A percentile compares a stretch with the other conserved stretches of the same genome.
These are phyloP conservation scores for Rosa lucieae DNA, from an alignment of 306 rosid genomes.

Conservation along the genomic window DNA sequence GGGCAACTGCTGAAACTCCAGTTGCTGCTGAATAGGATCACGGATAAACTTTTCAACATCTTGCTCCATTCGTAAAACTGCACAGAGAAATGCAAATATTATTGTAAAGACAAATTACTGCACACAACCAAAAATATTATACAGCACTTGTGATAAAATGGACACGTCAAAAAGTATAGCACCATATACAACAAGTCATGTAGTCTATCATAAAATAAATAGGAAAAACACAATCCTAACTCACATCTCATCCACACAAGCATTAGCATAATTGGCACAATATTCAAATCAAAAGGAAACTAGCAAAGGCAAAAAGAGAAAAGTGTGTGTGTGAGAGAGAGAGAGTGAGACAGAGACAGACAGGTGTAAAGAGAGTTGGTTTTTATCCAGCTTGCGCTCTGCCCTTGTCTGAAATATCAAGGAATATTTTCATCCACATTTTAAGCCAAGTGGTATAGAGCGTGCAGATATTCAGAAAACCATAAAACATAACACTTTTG, in stretches of 20 bases:
- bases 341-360: not conserved
- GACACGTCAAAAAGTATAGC: not conserved
- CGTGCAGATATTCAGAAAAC: not conserved
- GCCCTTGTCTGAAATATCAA: not conserved
- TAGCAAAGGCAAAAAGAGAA: not conserved
- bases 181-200: not conserved
- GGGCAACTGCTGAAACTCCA: constrained; percentile 94
- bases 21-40: constrained; percentile 81
- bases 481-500: not conserved
- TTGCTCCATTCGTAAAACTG: constrained; percentile 97
- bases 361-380: not conserved
- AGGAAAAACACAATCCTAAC: not conserved
- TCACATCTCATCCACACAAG: not conserved
- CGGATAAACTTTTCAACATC: constrained; percentile 83
- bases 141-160: not conserved
- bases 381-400: not conserved
- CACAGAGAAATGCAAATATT: constrained; percentile 22
- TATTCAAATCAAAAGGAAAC: not conserved
- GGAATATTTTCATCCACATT: not conserved
- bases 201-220: not conserved
- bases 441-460: not conserved
- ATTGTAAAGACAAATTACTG: not conserved
- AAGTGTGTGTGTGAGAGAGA: not conserved
- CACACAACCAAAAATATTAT: not conserved
- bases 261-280: not conserved